Base-by-base conservation (phyloP, 306 rosid species). In the Quercus gilva region DNA sequence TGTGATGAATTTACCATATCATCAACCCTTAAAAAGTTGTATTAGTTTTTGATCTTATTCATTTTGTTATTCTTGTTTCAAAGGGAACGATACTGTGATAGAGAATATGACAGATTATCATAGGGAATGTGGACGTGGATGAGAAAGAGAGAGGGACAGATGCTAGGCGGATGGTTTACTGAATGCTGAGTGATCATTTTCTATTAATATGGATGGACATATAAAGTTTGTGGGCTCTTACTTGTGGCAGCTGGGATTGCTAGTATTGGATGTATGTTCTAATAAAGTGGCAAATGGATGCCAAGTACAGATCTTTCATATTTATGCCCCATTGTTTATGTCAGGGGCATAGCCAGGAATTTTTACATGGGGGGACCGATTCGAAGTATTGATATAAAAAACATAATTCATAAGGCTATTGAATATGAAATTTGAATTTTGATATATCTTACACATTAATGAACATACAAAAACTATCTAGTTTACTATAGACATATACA, bases 31-130 rank as follows among this genome's bases (percentile, higher is more conserved):
- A 49, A 26, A 18, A 41, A 2, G 52, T 55, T 52, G 9, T 28
- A 14, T 71, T 19, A 53, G 74, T 29, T 20, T 80, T 37, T 76
- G 52, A 61, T 41, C n/a, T 78, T 58, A 20, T 74, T 70, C 70
- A 6, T 20, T 6, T 70, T 57, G 28, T 57, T 69, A 73, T 3
- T 45, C 76, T 41, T 56, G 69, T 83, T 79, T 82, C 17, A 29
- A 73, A 92, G 99, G 92, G 99, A 92, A 78, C 91, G 92, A 25
- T 97, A 94, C 78, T 91, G 92, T 85, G 97, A 88, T 57, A 88
- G 97, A 64, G 98, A 90, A 51, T 90, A 88, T 72, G 93, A 87
- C 61, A 84, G 95, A 88, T 80, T 88, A 91, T 5, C 96, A 93
- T 26, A 80, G 97, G 76, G 97, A 90, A 9, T 94, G 91, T 0